These are phyloP conservation scores for Eucalyptus camaldulensis DNA, from an alignment of 345 rosid genomes.

Conservation along the genomic window DNA sequence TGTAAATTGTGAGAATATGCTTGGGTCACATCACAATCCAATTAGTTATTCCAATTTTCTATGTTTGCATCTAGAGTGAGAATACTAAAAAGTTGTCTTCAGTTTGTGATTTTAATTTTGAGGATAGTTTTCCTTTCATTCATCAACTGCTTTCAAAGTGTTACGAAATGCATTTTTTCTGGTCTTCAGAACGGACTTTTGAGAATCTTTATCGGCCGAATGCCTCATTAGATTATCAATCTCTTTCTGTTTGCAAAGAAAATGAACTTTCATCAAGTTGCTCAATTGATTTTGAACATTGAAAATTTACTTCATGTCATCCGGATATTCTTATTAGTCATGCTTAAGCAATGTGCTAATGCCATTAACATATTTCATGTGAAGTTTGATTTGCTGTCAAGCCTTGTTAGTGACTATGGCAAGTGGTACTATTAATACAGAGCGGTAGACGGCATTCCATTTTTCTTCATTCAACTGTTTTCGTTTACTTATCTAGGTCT, in stretches of 20 bases:
- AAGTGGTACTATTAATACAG: conserved; percentile 5
- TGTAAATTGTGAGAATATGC: too few species aligned
- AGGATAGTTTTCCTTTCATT: too few species aligned
- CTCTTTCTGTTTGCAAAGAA: conserved; percentile 31
- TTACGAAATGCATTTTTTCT: too few species aligned
- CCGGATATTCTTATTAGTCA: conserved; percentile 42
- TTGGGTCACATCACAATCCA: too few species aligned
- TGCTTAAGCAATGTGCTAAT: conserved; percentile 84
- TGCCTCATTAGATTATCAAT: neutral
- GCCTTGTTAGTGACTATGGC: conserved; percentile 67
- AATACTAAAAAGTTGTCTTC: too few species aligned
- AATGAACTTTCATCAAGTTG: conserved; percentile 88
- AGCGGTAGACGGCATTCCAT: neutral
- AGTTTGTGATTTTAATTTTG: too few species aligned
- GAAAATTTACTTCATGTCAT: conserved; percentile 83
- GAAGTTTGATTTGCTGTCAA: conserved; percentile 69
- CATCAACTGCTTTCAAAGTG: too few species aligned
- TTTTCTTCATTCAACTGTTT: too few species aligned
- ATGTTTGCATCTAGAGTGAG: too few species aligned
- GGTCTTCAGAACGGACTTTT: too few species aligned
- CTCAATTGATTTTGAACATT: conserved; percentile 84
- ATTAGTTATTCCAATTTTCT: too few species aligned
- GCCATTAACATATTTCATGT: conserved; percentile 62
- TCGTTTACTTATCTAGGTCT: too few species aligned
- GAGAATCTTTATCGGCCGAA: neutral